Percentiles rank a stretch among this genome's conserved stretches.
Evolutionary conservation across 2,329 filamentous ascomycete genomes (phyloP).

Genomic region (Exophiala viscosa): DNA sequence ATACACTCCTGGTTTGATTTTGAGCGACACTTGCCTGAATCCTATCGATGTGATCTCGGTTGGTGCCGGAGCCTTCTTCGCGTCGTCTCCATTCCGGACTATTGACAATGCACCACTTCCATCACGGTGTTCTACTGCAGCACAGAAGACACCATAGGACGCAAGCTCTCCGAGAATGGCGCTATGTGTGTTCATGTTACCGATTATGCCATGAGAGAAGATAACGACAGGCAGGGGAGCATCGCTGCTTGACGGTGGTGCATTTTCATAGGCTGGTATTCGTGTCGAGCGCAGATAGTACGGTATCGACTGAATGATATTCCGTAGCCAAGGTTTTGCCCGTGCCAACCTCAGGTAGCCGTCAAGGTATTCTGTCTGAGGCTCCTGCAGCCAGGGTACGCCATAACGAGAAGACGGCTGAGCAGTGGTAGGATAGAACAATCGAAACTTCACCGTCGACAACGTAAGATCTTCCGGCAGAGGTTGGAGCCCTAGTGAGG

Average conservation of each 20-base stretch:
- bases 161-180: conserved; percentile 75
- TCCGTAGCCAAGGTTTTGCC: conserved; percentile 4
- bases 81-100: conserved; percentile 49
- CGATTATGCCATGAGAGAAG: conserved; percentile 81
- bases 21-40: conserved; percentile 51
- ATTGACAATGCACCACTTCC: conserved; percentile 71
- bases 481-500: conserved; percentile 44
- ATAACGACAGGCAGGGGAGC: conserved; percentile 73
- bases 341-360: conserved; percentile 66
- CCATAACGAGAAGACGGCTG: conserved; percentile 32
- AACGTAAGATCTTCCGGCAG: conserved; percentile 56
- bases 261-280: conserved; percentile 37
- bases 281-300: conserved; percentile 24
- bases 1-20: conserved; percentile 62
- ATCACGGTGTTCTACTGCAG: conserved; percentile 79
- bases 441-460: conserved; percentile 70
- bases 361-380: conserved; percentile 68
- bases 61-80: conserved; percentile 34
- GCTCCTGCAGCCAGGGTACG: conserved; percentile 72
- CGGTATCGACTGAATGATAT: conserved; percentile 37
- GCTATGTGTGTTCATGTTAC: conserved; percentile 78
- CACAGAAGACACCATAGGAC: conserved; percentile 73
- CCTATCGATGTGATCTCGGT: conserved; percentile 39
- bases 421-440: conserved; percentile 70
- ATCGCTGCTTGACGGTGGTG: conserved; percentile 54